Conservation (phyloP, 768 basidiomycete species). For the Termitomyces titanicus region DNA sequence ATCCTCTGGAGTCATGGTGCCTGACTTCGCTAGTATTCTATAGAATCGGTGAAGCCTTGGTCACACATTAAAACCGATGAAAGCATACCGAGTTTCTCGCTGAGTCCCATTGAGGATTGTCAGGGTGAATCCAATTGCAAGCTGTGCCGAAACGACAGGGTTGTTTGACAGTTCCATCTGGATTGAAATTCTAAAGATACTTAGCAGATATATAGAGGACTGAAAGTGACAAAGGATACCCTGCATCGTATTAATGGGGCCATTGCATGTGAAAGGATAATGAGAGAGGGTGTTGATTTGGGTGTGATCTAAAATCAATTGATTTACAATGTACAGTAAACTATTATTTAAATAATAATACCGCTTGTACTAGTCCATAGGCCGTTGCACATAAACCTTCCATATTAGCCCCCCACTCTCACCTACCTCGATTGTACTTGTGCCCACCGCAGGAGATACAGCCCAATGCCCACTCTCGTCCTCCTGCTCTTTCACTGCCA, state of each 20-base stretch:
- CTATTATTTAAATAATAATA: background rate
- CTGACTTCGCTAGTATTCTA: background rate
- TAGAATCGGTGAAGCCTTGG: background rate
- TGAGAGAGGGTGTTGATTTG: background rate
- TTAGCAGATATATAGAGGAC: background rate
- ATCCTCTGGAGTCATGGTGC: background rate
- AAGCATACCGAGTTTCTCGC: slow-evolving; percentile 9
- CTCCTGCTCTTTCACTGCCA: slow-evolving; percentile 40
- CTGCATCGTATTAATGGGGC: slow-evolving; percentile 10
- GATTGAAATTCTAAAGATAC: slow-evolving; percentile 17
- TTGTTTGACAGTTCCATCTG: slow-evolving; percentile 15
- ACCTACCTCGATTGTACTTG: slow-evolving; percentile 67
- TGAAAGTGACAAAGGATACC: slow-evolving; percentile 3
- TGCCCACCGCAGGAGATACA: slow-evolving; percentile 53
- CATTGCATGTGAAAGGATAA: slow-evolving; percentile 1
- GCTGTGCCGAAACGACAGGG: slow-evolving; percentile 10
- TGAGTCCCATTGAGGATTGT: slow-evolving; percentile 17
- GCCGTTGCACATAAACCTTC: slow-evolving; percentile 64
- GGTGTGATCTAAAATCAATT: slow-evolving; percentile 8
- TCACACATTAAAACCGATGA: background rate
- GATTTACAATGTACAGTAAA: slow-evolving; percentile 10
- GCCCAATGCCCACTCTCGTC: slow-evolving; percentile 56
- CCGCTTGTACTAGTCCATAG: slow-evolving; percentile 16
- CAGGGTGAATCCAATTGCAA: slow-evolving; percentile 24
- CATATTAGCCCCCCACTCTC: slow-evolving; percentile 66